phyloP scores from a whole-genome alignment of 2,329 filamentous ascomycete genomes.

The Pyrenochaeta sp. region DNA sequence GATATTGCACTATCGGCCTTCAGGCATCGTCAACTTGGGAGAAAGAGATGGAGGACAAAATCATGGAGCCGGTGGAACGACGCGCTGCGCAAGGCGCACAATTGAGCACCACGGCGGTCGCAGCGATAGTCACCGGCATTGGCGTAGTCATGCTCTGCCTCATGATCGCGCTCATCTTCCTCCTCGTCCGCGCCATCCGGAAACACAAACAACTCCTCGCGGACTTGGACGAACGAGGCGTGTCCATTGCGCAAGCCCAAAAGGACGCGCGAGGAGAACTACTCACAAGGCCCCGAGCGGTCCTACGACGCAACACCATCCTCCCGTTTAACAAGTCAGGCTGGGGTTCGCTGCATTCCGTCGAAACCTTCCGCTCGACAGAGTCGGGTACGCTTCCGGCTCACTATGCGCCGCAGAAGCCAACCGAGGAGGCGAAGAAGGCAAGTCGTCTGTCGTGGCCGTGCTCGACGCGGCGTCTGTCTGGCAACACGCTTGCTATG shows the following conservation, averaged over 20 bases:
- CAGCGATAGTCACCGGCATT: slow-evolving; percentile 32
- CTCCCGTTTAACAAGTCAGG: slow-evolving; percentile 47
- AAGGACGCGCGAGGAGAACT: slow-evolving; percentile 21
- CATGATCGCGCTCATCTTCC: slow-evolving; percentile 29
- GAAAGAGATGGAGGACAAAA: background rate
- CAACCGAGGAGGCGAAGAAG: slow-evolving; percentile 22
- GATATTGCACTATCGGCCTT: too few relatives aligned
- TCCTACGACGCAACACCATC: slow-evolving; percentile 40
- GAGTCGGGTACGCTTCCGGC: slow-evolving; percentile 21
- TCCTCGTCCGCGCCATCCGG: slow-evolving; percentile 35
- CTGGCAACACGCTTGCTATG: slow-evolving; percentile 36
- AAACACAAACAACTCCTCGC: slow-evolving; percentile 40
- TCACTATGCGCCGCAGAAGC: slow-evolving; percentile 34
- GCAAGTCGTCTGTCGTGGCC: slow-evolving; percentile 40
- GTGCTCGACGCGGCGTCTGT: slow-evolving; percentile 31
- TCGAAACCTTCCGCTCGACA: slow-evolving; percentile 41
- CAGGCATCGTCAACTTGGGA: too few relatives aligned
- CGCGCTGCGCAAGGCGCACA: slow-evolving; percentile 16
- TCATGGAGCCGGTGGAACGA: slow-evolving; percentile 16
- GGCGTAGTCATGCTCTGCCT: slow-evolving; percentile 35
- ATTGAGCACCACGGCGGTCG: slow-evolving; percentile 33
- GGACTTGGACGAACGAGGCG: slow-evolving; percentile 43
- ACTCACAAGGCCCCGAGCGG: slow-evolving; percentile 38
- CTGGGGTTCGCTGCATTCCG: slow-evolving; percentile 52
- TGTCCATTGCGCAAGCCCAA: slow-evolving; percentile 33